These are phyloP conservation scores for Turnera subulata DNA, from an alignment of 345 rosid species.

Conservation along the genomic window DNA sequence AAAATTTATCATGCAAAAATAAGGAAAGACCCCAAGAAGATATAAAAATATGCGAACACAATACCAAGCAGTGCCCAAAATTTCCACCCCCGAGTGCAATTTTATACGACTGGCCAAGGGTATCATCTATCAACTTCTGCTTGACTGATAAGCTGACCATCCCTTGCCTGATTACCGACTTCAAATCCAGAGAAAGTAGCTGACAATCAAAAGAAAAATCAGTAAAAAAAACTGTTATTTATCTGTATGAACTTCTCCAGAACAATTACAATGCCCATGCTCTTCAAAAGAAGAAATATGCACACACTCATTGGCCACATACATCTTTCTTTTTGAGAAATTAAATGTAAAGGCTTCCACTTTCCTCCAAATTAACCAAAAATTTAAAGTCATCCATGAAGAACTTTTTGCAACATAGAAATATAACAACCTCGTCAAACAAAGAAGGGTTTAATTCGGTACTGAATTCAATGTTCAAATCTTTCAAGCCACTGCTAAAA, in stretches of 20 bases:
- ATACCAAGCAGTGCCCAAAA: constrained; percentile 60
- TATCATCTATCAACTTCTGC: constrained; percentile 49
- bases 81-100: constrained; percentile 57
- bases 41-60: neutral
- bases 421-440: constrained; percentile 47
- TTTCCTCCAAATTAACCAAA: neutral
- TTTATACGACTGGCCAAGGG: constrained; percentile 46
- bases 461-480: constrained; percentile 45
- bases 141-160: constrained; percentile 42
- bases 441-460: constrained; percentile 42
- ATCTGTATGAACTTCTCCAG: neutral
- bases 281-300: neutral
- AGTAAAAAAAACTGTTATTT: neutral
- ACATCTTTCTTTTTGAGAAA: neutral
- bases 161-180: constrained; percentile 46
- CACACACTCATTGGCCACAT: neutral
- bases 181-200: constrained; percentile 58
- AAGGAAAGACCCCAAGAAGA: neutral
- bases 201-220: constrained; percentile 15
- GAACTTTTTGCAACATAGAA: neutral
- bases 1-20: too few relatives aligned
- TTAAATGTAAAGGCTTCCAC: neutral
- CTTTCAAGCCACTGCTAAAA: constrained; percentile 67
- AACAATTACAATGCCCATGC: neutral
- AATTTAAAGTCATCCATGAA: neutral